phyloP scores from a whole-genome alignment of 495 filamentous ascomycete species.

The Letharia lupina region DNA sequence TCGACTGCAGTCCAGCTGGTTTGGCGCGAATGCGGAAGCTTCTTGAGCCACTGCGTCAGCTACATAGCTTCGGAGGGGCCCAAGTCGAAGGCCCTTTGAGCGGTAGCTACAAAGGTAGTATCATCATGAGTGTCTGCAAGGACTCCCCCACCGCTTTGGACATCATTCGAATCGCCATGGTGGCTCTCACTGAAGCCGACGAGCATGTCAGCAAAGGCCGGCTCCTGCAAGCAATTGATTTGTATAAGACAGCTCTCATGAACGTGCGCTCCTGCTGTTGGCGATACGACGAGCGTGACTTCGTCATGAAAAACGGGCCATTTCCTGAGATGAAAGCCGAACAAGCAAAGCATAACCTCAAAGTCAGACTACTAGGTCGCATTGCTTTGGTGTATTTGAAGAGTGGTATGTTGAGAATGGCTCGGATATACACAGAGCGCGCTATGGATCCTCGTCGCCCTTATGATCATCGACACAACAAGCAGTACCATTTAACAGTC shows the following conservation, averaged over 20 bases:
- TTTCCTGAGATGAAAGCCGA: neutral
- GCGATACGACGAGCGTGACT: neutral
- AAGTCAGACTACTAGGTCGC: neutral
- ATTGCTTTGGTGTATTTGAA: neutral
- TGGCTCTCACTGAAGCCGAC: neutral
- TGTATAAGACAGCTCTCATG: neutral
- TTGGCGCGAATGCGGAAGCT: neutral
- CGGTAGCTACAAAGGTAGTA: neutral
- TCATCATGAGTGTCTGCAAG: neutral
- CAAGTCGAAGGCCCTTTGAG: neutral
- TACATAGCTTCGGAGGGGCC: neutral
- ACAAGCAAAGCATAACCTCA: neutral
- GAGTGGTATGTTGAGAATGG: neutral
- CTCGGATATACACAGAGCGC: neutral
- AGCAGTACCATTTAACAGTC: neutral
- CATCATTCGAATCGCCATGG: neutral
- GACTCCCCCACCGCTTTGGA: neutral
- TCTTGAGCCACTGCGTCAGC: neutral
- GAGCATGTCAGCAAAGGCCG: neutral
- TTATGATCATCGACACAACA: neutral
- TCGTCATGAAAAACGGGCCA: neutral
- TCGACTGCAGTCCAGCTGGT: neutral
- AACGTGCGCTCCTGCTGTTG: neutral
- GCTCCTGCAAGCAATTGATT: neutral
- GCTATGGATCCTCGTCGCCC: neutral